phyloP scores from a whole-genome alignment of 805 yeast species.

The Saccharomycopsis lassenensis region DNA sequence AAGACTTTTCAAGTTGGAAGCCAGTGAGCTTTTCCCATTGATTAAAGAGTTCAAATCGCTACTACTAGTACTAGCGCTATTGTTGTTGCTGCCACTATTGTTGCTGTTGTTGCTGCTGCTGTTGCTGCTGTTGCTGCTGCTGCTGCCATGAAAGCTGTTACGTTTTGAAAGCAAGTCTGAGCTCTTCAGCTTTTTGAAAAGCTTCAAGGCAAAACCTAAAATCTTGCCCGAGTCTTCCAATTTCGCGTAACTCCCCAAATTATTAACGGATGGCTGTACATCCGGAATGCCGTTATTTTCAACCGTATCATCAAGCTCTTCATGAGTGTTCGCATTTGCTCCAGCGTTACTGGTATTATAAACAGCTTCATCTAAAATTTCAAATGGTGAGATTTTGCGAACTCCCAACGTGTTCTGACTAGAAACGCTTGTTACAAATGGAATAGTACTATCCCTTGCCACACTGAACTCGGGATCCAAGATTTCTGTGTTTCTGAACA shows the following conservation, averaged over 20 bases:
- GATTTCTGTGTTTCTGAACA: slow-evolving; percentile 10
- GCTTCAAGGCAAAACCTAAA: slow-evolving; percentile 17
- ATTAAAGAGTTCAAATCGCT: not conserved
- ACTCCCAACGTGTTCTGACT: slow-evolving; percentile 4
- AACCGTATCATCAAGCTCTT: not conserved
- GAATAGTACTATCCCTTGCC: too few species aligned
- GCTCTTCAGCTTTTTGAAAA: slow-evolving; percentile 17
- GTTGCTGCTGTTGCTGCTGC: slow-evolving; percentile 6
- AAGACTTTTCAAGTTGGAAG: slow-evolving; percentile 1
- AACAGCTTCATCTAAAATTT: slow-evolving; percentile 55
- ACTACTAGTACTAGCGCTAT: not conserved
- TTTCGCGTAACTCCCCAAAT: not conserved
- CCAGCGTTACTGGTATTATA: slow-evolving; percentile 24
- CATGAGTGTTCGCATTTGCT: not conserved
- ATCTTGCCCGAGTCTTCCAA: slow-evolving; percentile 7
- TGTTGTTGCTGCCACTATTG: not conserved
- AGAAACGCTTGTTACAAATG: too few species aligned
- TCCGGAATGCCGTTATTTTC: not conserved
- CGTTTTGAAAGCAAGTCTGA: too few species aligned
- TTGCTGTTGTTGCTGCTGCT: not conserved
- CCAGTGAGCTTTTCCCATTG: not conserved
- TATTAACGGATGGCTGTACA: slow-evolving; percentile 6
- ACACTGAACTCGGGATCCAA: too few species aligned
- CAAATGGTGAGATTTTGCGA: slow-evolving; percentile 45
- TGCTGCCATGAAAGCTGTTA: too few species aligned